phyloP scores from a whole-genome alignment of 2,329 filamentous ascomycete genomes.

The Sordariomycetes sp. region DNA sequence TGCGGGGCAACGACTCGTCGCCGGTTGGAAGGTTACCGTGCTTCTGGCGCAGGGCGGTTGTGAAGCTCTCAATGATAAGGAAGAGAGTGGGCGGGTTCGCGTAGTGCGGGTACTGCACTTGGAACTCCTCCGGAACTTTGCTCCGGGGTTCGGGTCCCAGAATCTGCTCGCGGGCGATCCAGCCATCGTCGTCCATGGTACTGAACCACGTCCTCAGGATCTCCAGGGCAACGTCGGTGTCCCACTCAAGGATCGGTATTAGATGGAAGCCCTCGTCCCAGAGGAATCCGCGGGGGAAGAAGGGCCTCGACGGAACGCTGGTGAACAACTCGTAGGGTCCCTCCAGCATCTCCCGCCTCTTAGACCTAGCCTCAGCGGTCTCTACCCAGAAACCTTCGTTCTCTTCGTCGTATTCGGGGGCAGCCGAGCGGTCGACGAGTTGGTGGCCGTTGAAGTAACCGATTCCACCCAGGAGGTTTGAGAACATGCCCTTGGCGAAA shows the following conservation, averaged over 20 bases:
- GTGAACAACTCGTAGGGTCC: conserved; percentile 86
- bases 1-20: conserved; percentile 3
- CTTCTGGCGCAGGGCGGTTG: conserved; percentile 59
- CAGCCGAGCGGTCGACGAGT: conserved; percentile 81
- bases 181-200: conserved; percentile 91
- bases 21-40: conserved; percentile 30
- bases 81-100: conserved; percentile 95
- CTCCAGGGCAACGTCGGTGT: conserved; percentile 76
- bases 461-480: conserved; percentile 86
- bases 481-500: conserved; percentile 86
- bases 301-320: conserved; percentile 81
- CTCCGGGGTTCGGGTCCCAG: conserved; percentile 83
- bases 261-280: conserved; percentile 99
- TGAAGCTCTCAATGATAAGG: conserved; percentile 74
- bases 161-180: conserved; percentile 96
- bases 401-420: conserved; percentile 89
- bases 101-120: conserved; percentile 92
- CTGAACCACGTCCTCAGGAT: conserved; percentile 94
- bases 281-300: conserved; percentile 92
- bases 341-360: conserved; percentile 58
- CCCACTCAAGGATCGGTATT: conserved; percentile 85
- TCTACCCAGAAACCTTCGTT: conserved; percentile 95
- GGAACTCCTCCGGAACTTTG: conserved; percentile 90
- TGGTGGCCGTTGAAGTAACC: conserved; percentile 91
- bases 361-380: conserved; percentile 65